A percentile compares a stretch with the other conserved stretches of the same genome.
phyloP scores from a whole-genome alignment of 2,329 filamentous ascomycete genomes.

The Ceratocystis diversiconidia region DNA sequence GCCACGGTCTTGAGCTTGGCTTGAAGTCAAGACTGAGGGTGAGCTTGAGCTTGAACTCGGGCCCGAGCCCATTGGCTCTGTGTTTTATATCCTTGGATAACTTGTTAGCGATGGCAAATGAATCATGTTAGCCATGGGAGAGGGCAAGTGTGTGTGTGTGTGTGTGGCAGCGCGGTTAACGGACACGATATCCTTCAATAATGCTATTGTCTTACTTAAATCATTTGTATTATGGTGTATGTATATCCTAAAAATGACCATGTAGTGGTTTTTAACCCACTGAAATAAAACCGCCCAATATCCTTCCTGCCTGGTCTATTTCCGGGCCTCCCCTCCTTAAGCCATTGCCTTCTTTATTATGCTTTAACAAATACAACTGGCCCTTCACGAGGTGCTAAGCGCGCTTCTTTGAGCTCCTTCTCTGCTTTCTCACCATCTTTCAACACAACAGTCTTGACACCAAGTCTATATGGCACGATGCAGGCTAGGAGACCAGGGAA shows the following conservation, averaged over 20 bases:
- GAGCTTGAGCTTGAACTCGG: too few relatives aligned
- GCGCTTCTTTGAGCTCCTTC: slow-evolving; percentile 7
- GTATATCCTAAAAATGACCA: background rate
- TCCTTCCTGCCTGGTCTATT: background rate
- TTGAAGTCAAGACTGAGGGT: too few relatives aligned
- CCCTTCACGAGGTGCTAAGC: slow-evolving; percentile 4
- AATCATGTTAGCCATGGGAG: too few relatives aligned
- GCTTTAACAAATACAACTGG: slow-evolving; percentile 10
- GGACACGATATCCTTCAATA: background rate
- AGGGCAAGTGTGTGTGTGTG: too few relatives aligned
- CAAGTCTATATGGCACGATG: slow-evolving; percentile 61
- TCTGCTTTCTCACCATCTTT: background rate
- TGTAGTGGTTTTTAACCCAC: background rate
- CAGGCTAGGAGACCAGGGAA: slow-evolving; percentile 68
- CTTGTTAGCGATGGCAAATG: too few relatives aligned
- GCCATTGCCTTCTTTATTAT: background rate
- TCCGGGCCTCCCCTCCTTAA: background rate
- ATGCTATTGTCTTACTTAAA: background rate
- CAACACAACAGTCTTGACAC: slow-evolving; percentile 33
- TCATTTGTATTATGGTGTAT: background rate
- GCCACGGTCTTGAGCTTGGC: slow-evolving; percentile 1
- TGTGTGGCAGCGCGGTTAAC: background rate
- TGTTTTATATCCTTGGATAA: too few relatives aligned
- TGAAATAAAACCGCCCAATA: too few relatives aligned
- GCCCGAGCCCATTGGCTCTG: too few relatives aligned